Evolutionary conservation across 1,284 basidiomycete genomes (phyloP).

Genomic region (Mycosarcoma mackinlayi): DNA sequence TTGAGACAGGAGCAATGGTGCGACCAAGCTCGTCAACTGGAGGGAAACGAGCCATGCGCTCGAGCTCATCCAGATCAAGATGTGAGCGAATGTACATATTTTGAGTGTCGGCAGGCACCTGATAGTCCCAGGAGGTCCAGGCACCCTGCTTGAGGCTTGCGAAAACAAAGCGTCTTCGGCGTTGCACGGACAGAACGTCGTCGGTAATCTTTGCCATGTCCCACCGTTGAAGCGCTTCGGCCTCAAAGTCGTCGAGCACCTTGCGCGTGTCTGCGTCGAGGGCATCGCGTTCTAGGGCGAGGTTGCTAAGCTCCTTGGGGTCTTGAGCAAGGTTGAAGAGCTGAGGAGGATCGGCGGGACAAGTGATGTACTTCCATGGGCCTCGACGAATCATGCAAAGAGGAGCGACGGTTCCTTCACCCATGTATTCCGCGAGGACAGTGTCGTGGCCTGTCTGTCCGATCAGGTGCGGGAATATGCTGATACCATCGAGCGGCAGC

Average conservation of each 20-base stretch:
- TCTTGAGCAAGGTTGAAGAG: slow-evolving; percentile 29
- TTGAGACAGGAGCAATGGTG: slow-evolving; percentile 1
- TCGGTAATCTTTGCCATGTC: slow-evolving; percentile 38
- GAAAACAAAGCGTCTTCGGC: slow-evolving; percentile 34
- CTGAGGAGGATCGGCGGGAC: slow-evolving; percentile 37
- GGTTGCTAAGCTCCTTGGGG: slow-evolving; percentile 41
- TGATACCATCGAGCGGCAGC: slow-evolving; percentile 34
- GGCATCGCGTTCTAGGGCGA: slow-evolving; percentile 20
- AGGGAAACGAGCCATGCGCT: slow-evolving; percentile 42
- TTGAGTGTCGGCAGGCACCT: slow-evolving; percentile 35
- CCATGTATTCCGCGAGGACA: slow-evolving; percentile 43
- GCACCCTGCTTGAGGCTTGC: slow-evolving; percentile 39
- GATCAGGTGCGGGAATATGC: slow-evolving; percentile 34
- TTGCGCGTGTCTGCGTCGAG: slow-evolving; percentile 26
- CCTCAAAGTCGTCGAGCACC: slow-evolving; percentile 24
- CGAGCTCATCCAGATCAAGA: slow-evolving; percentile 38
- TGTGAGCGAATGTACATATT: slow-evolving; percentile 46
- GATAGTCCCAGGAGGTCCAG: slow-evolving; percentile 44
- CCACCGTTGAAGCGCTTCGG: slow-evolving; percentile 29
- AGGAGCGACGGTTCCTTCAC: slow-evolving; percentile 36
- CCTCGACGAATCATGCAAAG: slow-evolving; percentile 42
- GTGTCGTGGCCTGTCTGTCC: slow-evolving; percentile 32
- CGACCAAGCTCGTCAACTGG: slow-evolving; percentile 34
- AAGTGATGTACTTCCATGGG: slow-evolving; percentile 40
- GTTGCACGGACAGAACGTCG: slow-evolving; percentile 35